Percentiles rank a stretch among this genome's conserved stretches.
These are phyloP conservation scores for Cucurbita moschata DNA, from an alignment of 306 rosid species.

Conservation along the genomic window DNA sequence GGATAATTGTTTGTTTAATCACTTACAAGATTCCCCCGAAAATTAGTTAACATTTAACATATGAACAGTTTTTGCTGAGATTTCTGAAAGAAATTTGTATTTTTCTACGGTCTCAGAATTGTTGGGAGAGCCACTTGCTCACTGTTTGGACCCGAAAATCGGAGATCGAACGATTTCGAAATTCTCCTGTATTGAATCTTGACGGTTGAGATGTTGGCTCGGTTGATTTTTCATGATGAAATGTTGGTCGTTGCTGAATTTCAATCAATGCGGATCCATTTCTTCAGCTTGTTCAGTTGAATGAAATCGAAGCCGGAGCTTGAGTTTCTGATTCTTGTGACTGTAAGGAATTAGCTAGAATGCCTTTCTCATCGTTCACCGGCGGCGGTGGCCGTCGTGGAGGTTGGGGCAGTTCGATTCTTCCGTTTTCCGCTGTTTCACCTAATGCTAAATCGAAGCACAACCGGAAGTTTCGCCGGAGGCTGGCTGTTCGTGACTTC, in stretches of 20 bases:
- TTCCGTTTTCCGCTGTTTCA: slow-evolving; percentile 31
- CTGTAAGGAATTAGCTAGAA: slow-evolving; percentile 4
- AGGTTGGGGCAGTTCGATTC: slow-evolving; percentile 47
- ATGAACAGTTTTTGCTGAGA: neutral
- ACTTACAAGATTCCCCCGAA: neutral
- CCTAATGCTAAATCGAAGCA: slow-evolving; percentile 53
- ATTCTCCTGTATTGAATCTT: neutral
- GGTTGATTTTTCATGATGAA: neutral
- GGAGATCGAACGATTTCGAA: slow-evolving; percentile 1
- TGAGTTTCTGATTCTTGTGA: neutral
- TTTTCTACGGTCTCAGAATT: neutral
- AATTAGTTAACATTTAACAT: neutral
- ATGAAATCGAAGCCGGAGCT: slow-evolving; percentile 1
- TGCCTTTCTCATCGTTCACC: slow-evolving; percentile 46
- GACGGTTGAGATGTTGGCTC: neutral
- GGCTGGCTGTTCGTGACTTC: slow-evolving; percentile 54
- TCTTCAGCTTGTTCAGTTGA: neutral
- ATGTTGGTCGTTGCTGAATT: neutral
- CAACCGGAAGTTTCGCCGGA: slow-evolving; percentile 40
- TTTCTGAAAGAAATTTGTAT: neutral
- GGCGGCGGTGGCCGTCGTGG: slow-evolving; percentile 43
- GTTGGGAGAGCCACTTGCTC: neutral
- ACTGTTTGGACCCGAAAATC: neutral
- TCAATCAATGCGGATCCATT: neutral
- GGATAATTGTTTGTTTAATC: neutral